Conservation (phyloP, 495 filamentous ascomycete genomes). For the Neurospora sp. region DNA sequence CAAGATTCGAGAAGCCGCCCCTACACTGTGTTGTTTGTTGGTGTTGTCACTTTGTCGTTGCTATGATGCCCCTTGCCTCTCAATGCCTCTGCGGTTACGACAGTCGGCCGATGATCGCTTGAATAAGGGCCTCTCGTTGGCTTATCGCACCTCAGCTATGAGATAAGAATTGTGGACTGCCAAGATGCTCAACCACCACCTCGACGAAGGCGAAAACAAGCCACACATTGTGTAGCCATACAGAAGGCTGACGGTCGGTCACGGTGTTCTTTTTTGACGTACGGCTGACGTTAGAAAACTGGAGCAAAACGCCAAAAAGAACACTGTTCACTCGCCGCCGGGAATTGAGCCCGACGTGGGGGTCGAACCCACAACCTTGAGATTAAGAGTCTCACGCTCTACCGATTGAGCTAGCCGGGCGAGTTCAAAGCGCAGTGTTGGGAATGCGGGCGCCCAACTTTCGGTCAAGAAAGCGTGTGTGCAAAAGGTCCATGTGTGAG, state of each 20-base stretch:
- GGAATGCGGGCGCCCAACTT: not conserved
- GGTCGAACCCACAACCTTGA: not conserved
- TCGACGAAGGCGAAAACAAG: not conserved
- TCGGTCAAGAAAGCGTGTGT: not conserved
- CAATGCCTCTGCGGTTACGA: not conserved
- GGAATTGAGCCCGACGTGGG: not conserved
- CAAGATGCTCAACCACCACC: not conserved
- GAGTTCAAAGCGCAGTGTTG: not conserved
- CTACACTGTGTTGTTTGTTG: not conserved
- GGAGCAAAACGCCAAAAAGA: not conserved
- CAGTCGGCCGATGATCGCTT: not conserved
- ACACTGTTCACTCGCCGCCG: not conserved
- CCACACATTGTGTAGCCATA: not conserved
- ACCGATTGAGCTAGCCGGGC: slow-evolving; percentile 57
- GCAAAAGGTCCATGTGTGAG: not conserved
- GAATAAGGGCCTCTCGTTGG: not conserved
- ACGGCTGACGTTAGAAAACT: not conserved
- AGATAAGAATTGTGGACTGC: not conserved
- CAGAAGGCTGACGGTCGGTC: not conserved
- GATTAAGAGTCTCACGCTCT: slow-evolving; percentile 62
- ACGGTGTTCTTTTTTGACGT: not conserved
- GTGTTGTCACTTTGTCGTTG: not conserved
- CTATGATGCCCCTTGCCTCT: not conserved
- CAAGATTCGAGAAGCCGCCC: not conserved
- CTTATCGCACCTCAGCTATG: not conserved